These are phyloP conservation scores for Lanmaoa rubissima DNA, from an alignment of 768 basidiomycete genomes.

Conservation along the genomic window DNA sequence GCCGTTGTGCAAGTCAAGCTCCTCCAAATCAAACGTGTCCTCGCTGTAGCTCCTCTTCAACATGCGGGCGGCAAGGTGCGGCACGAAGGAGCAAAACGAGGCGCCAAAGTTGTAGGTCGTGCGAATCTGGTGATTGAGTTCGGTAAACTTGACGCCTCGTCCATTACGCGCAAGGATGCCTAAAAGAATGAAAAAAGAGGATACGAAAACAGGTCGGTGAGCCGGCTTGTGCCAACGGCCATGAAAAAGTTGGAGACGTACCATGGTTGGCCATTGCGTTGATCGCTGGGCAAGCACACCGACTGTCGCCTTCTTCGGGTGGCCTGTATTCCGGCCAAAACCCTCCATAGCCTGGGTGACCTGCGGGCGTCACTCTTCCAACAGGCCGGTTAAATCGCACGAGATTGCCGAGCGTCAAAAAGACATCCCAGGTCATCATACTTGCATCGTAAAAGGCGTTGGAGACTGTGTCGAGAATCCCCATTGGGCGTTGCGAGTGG, in stretches of 20 bases:
- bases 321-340: conserved; percentile 68
- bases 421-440: conserved; percentile 20
- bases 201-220: neutral
- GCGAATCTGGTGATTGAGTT: conserved; percentile 43
- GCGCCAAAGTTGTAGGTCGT: conserved; percentile 68
- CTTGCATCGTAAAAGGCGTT: conserved; percentile 4
- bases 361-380: conserved; percentile 56
- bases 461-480: conserved; percentile 9
- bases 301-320: conserved; percentile 61
- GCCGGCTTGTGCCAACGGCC: too few relatives aligned
- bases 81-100: conserved; percentile 65
- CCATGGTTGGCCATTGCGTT: conserved; percentile 87
- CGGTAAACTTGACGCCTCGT: conserved; percentile 61
- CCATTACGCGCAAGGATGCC: conserved; percentile 60
- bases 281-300: conserved; percentile 70
- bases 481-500: conserved; percentile 9
- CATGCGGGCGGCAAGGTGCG: conserved; percentile 56
- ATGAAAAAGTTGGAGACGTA: conserved; percentile 27
- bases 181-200: neutral
- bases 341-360: conserved; percentile 58
- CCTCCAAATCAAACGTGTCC: conserved; percentile 62
- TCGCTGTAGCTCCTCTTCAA: conserved; percentile 52
- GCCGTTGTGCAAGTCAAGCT: conserved; percentile 71
- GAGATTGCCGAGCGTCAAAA: conserved; percentile 21
- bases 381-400: conserved; percentile 25